Base-by-base conservation (phyloP, 2,329 filamentous ascomycete species). In the Trichoderma simmonsii region DNA sequence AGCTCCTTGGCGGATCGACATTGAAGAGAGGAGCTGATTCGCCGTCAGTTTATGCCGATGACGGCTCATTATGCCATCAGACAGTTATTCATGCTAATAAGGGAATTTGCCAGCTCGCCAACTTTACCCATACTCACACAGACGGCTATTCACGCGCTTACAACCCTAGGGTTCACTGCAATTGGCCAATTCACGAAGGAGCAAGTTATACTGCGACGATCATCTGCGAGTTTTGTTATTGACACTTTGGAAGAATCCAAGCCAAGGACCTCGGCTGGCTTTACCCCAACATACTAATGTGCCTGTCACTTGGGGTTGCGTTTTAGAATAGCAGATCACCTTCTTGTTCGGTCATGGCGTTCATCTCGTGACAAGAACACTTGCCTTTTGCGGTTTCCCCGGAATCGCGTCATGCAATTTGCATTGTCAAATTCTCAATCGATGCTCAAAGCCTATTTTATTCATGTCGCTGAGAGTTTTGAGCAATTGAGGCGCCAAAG, bases 21-120 rank as follows among this genome's bases (percentile, higher is more conserved):
- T 11, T 15, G 21, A 1, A 2, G 14, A 24, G 1, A 26, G 21
- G 12, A 9, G 51, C 43, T 21, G 28, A 67, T 67, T 18, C 64
- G 32, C 64, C 2, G 11, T 3, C 1, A 57, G 14, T 57, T 67
- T 39, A 59, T 43, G 54, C 64, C 43, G 34, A 67, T 59, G 11
- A n/a, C 51, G 8, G n/a, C n/a, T 30, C 24, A 28, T 65, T 30
- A 32, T 54, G 39, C 28, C 28, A 51, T 24, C 30, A 24, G 3
- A 24, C 6, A 9, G 43, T 32, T n/a, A 64, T 64, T 67, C 64
- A 67, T 67, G 51, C 64, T 67, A 67, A 39, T 67, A n/a, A 8
- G 30, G 32, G 3, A 57, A 28, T n/a, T 34, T 39, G 48, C 30
- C 64, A 64, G 6, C 14, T 11, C 6, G 12, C 3, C 6, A 65